Conservation (phyloP, 2,329 filamentous ascomycete genomes). For the Colletotrichum chlorophyti region DNA sequence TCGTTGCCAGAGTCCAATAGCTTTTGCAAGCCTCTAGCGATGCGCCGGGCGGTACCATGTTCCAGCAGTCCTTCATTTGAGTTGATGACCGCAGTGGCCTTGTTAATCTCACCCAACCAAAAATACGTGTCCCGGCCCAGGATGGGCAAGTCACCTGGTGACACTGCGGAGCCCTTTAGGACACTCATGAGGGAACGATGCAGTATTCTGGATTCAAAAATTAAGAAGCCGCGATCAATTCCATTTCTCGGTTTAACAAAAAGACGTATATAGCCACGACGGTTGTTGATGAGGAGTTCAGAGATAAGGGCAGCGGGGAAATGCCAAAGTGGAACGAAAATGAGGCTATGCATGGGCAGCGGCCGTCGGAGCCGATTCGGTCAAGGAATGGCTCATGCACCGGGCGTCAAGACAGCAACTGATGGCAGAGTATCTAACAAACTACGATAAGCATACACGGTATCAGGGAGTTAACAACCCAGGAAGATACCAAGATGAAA, state of each 20-base stretch:
- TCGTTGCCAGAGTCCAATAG: slow-evolving; percentile 7
- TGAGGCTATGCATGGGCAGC: slow-evolving; percentile 8
- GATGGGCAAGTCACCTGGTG: slow-evolving; percentile 8
- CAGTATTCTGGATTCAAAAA: too few relatives aligned
- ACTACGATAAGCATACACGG: too few relatives aligned
- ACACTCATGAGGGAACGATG: too few relatives aligned
- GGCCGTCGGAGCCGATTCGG: slow-evolving; percentile 19
- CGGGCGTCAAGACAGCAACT: neutral
- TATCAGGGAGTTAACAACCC: too few relatives aligned
- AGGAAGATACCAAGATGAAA: too few relatives aligned
- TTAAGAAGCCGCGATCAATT: too few relatives aligned
- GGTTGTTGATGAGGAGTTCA: neutral
- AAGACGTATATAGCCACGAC: too few relatives aligned
- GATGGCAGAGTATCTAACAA: too few relatives aligned
- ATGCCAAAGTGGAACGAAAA: neutral
- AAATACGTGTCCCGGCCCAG: slow-evolving; percentile 20
- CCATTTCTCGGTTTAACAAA: too few relatives aligned
- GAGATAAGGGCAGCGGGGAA: slow-evolving; percentile 18
- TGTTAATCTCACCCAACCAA: slow-evolving; percentile 26
- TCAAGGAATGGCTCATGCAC: neutral
- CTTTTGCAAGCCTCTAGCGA: slow-evolving; percentile 8
- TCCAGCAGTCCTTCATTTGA: slow-evolving; percentile 17
- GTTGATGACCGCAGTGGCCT: slow-evolving; percentile 25
- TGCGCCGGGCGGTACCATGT: neutral
- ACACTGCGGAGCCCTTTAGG: neutral